Base-by-base conservation (phyloP, 2,329 filamentous ascomycete species). In the Rutstroemia sp. region DNA sequence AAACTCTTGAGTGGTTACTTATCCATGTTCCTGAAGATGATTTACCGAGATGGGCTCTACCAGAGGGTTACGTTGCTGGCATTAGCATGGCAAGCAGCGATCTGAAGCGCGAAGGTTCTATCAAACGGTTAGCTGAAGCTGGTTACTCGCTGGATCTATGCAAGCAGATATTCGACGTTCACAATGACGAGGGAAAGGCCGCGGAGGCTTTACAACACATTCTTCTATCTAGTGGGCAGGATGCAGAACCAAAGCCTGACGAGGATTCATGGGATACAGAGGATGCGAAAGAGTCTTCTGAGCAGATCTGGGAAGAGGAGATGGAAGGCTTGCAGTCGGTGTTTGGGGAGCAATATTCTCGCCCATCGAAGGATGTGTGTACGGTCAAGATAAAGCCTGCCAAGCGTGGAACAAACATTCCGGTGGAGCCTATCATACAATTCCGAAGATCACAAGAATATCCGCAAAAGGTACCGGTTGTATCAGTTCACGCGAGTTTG, bases 21-120 rank as follows among this genome's bases (percentile, higher is more conserved):
- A 92, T 97, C 51, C 92, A 99, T 71, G 91, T 99, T 2, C 94
- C 94, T 1, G 94, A 99, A 69, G 94, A 99, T 68, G 94, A 97
- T 66, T 75, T 97, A n/a, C 94, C 94, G 1, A 77, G 81, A 6
- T 97, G 92, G 91, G 89, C 89, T 64, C 75, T 99, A 44, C 94
- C 94, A 0, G 92, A 95, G 72, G 88, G 86, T 59, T 99, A 99
- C 70, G 85, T 88, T 10, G 92, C 92, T 27, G 94, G 94, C 21
- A 86, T 97, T 25, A 90, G 86, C 46, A 85, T 99, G 61, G 92
- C 86, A 1, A 88, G 88, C 51, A 87, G 85, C 6, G 87, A 96
- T 68, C 71, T 96, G 59, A 88, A 84, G 68, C 82, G 84, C 63
- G 92, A 97, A 69, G 86, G 83, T 4, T 87, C 88, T 56, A 83